A percentile compares a stretch with the other conserved stretches of the same genome.
Conservation (phyloP, 75 land plant genomes). For the Pinus albicaulis region DNA sequence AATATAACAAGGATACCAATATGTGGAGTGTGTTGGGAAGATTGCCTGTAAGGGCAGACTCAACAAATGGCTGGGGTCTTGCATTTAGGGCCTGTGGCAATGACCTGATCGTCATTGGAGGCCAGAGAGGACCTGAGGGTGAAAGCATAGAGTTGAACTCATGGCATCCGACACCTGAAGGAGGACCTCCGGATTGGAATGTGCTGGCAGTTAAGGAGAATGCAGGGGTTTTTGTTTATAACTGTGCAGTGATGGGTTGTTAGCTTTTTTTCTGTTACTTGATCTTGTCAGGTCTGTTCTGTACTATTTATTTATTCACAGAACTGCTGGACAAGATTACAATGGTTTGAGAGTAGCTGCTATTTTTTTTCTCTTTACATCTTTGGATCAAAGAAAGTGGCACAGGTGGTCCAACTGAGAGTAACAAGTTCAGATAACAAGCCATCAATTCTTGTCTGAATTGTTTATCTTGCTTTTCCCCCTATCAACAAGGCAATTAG, state of each 20-base stretch:
- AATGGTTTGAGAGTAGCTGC: conserved; percentile 6
- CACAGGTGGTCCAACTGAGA: not conserved
- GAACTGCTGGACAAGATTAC: conserved; percentile 8
- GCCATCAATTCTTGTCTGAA: conserved; percentile 1
- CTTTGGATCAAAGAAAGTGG: not conserved
- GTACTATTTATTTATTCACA: not conserved
- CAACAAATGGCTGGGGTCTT: conserved; percentile 55
- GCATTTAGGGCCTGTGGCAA: conserved; percentile 58
- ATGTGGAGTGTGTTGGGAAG: conserved; percentile 40
- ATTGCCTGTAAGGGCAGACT: conserved; percentile 54
- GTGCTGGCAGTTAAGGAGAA: conserved; percentile 32
- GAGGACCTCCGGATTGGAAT: conserved; percentile 22
- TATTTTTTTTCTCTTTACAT: conserved; percentile 4
- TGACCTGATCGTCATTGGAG: conserved; percentile 40
- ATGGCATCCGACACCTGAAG: conserved; percentile 32
- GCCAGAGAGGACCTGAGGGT: conserved; percentile 43
- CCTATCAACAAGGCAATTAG: not conserved
- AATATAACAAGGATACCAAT: conserved; percentile 45
- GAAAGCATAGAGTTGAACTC: conserved; percentile 38
- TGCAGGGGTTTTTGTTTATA: conserved; percentile 53
- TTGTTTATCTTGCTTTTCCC: not conserved
- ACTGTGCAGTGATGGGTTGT: conserved; percentile 68
- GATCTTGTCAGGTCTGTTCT: conserved; percentile 5
- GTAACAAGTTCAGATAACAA: not conserved
- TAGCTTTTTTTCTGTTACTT: conserved; percentile 3